Conservation (phyloP, 176 grass and related monocot genomes). For the Bonia amplexicaulis region DNA sequence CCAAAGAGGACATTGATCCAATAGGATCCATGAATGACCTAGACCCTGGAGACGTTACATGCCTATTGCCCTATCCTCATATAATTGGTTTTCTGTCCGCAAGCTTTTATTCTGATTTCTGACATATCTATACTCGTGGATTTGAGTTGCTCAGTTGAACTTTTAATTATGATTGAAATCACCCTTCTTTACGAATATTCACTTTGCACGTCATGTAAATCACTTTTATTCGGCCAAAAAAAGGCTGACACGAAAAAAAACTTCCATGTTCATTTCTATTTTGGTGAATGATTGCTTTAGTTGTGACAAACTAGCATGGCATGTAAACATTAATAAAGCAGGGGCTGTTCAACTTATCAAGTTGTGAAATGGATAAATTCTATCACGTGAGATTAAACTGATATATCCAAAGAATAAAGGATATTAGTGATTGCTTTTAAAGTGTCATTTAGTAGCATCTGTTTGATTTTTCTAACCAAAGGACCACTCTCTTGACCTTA, state of each 20-base stretch:
- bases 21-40: background rate
- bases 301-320: background rate
- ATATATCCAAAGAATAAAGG: slow-evolving; percentile 21
- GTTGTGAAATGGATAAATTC: slow-evolving; percentile 9
- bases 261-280: background rate
- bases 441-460: background rate
- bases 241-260: background rate
- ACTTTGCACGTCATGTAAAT: background rate
- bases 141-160: background rate
- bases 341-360: background rate
- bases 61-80: background rate
- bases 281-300: background rate
- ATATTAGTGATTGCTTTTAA: slow-evolving; percentile 6
- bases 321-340: background rate
- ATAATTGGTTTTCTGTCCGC: slow-evolving; percentile 3
- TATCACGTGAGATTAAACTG: background rate
- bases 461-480: background rate
- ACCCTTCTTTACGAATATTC: background rate
- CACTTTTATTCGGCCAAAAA: background rate
- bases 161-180: slow-evolving; percentile 18
- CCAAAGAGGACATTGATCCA: background rate
- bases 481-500: slow-evolving; percentile 1
- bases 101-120: background rate
- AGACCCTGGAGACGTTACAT: background rate
- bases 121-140: background rate